Base-by-base conservation (phyloP, 139 green algal species). In the Yamagishiella unicocca region DNA sequence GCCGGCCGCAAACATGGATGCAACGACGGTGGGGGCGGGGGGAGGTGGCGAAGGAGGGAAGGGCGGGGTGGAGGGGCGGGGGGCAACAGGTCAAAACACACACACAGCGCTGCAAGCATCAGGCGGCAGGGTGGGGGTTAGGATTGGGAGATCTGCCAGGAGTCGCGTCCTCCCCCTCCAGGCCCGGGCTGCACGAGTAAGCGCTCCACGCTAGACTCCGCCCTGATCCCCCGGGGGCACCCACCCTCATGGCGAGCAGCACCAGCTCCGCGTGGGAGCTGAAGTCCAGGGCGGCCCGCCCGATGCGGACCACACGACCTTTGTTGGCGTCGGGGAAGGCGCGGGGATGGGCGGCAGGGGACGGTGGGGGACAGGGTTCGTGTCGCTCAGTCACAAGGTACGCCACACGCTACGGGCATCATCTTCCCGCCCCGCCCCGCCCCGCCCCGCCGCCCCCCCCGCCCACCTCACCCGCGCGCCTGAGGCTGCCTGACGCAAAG, bases 211-310 rank as follows among this genome's bases (percentile, higher is more conserved):
- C 8, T 53, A 2, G 35, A 9, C 37, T 68, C 67, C 29, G 4
- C 62, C 29, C n/a, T 29, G 27, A 6, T 6, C 17, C 43, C 43
- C 72, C 72, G 2, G 7, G 40, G 40, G 5, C 17, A 4, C 43
- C 24, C 31, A 82, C 74, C 74, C 53, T n/a, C 74, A 82, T 46
- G 10, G 74, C 74, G 46, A 82, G 74, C 74, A 82, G 74, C 74
- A 82, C 74, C 74, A 82, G 74, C 74, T 82, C 74, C 0, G 74
- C 74, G 31, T 46, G 74, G n/a, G 43, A 9, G 46, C 25, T 43
- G 74, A 82, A 82, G 25, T 27, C 4, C 46, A 82, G n/a, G 46
- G 74, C 74, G 31, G 74, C 74, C 7, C 17, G 22, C 22, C 31
- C 45, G 19, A 82, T 35, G n/a, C 74, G 74, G 17, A 82, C 2